Evolutionary conservation across 2,329 filamentous ascomycete genomes (phyloP), one percentile per base, ranked within the genome.

Genomic region (Bipolaris zeicola): DNA sequence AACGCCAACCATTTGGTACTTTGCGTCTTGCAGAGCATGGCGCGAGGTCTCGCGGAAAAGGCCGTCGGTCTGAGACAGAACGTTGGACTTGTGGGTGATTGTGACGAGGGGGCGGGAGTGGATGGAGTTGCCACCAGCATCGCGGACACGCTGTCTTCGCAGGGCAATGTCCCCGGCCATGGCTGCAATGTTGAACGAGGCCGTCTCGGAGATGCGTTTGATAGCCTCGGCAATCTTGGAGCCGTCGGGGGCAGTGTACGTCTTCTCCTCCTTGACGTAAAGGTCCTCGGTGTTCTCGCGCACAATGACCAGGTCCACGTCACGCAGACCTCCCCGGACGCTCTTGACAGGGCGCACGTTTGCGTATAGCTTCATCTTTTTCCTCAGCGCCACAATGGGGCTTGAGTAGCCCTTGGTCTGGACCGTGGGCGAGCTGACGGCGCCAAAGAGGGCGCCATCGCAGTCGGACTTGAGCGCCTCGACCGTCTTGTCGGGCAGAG

Each of bases 211-310:
- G 73, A 99, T 99, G 71, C 94, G 90, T 85, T 99, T 99, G 81
- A 98, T 94, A 44, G 95, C 95, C 81, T 98, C 94, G 63, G 95
- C 94, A 55, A 98, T 90, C 81, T 92, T 93, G 77, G 82, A 83
- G 58, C 91, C 85, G 60, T 91, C 85, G 34, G 88, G 82, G 31
- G 85, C 87, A 51, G 91, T 86, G 75, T 86, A 89, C 20, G 92
- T 97, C 77, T 83, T 89, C 82, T 99, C 95, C 77, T 98, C 90
- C 82, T 98, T 98, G 69, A 99, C 94, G 79, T 96, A 96, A 38
- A 99, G 85, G 77, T 99, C 95, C 81, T 99, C 95, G 31, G 95
- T 99, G 83, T 99, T 99, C 80, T 99, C 95, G 64, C 95, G 91
- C 52, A 98, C 95, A 71, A 98, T 99, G 72, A 99, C 95, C 77